Percentiles rank a stretch among this genome's conserved stretches.
Conservation (phyloP, 2,329 filamentous ascomycete species). For the Stachybotrys echinatus region DNA sequence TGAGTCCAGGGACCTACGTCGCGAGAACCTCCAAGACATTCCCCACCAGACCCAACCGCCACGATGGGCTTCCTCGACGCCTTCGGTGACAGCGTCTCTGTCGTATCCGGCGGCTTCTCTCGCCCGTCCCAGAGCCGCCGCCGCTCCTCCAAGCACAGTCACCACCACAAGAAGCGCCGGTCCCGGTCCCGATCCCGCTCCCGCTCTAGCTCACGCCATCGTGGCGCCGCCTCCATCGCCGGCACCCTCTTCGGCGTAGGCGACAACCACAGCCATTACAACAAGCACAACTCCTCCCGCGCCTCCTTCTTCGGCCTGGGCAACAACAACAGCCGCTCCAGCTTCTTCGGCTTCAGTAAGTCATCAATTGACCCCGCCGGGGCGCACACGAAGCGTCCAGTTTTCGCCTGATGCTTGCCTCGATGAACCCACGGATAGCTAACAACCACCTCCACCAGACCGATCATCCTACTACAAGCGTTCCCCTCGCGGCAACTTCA, state of each 20-base stretch:
- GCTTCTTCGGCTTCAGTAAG: slow-evolving; percentile 40
- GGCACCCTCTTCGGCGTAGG: slow-evolving; percentile 24
- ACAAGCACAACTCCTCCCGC: slow-evolving; percentile 34
- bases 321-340: slow-evolving; percentile 35
- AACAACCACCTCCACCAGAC: slow-evolving; percentile 24
- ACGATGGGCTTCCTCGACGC: slow-evolving; percentile 28
- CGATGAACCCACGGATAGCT: slow-evolving; percentile 1
- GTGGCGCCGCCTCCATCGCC: slow-evolving; percentile 20
- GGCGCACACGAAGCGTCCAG: not conserved
- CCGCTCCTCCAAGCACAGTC: slow-evolving; percentile 16
- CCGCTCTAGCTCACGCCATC: slow-evolving; percentile 26
- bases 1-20: too few species aligned
- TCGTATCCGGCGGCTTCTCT: slow-evolving; percentile 20
- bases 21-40: too few species aligned
- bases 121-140: slow-evolving; percentile 19
- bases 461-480: slow-evolving; percentile 69
- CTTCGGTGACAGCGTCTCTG: slow-evolving; percentile 23
- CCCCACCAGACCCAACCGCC: too few species aligned
- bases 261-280: slow-evolving; percentile 25
- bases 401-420: slow-evolving; percentile 2
- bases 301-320: slow-evolving; percentile 43
- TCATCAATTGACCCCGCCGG: slow-evolving; percentile 6
- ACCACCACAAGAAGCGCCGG: slow-evolving; percentile 23
- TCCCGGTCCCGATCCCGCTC: slow-evolving; percentile 33
- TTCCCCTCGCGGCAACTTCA: slow-evolving; percentile 74